A percentile compares a stretch with the other conserved stretches of the same genome.
phyloP scores from a whole-genome alignment of 306 rosid species.

The Sesbania bispinosa region DNA sequence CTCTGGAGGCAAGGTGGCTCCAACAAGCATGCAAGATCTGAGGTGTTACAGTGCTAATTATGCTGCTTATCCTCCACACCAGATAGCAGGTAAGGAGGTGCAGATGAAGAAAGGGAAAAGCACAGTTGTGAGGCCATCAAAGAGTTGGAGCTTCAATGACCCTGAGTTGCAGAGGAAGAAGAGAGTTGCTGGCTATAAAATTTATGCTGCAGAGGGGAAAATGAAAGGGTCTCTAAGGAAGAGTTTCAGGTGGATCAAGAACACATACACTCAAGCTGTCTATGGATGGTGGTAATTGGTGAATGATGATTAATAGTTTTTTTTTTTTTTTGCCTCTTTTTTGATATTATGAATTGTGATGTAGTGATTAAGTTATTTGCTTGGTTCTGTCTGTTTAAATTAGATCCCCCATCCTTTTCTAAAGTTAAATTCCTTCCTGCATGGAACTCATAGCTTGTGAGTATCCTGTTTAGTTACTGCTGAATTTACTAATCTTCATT shows the following conservation, averaged over 20 bases:
- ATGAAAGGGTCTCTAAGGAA: slow-evolving; percentile 83
- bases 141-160: slow-evolving; percentile 71
- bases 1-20: slow-evolving; percentile 43
- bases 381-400: neutral
- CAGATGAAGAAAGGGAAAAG: slow-evolving; percentile 58
- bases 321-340: neutral
- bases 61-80: slow-evolving; percentile 33
- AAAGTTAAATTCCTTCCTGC: neutral
- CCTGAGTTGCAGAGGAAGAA: slow-evolving; percentile 93
- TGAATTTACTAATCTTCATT: neutral
- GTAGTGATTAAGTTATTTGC: neutral
- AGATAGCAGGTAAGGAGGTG: slow-evolving; percentile 33
- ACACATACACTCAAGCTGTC: slow-evolving; percentile 58
- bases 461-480: neutral
- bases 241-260: slow-evolving; percentile 87
- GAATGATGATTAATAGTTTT: neutral
- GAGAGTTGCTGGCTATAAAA: slow-evolving; percentile 83
- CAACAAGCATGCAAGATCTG: slow-evolving; percentile 74
- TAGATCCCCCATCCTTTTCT: neutral
- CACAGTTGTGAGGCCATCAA: slow-evolving; percentile 41
- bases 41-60: slow-evolving; percentile 65
- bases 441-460: neutral
- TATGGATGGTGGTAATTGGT: slow-evolving; percentile 65
- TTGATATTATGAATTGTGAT: neutral
- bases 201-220: slow-evolving; percentile 79